phyloP scores from a whole-genome alignment of 169 alveolate genomes.

The Plasmodium chabaudi region DNA sequence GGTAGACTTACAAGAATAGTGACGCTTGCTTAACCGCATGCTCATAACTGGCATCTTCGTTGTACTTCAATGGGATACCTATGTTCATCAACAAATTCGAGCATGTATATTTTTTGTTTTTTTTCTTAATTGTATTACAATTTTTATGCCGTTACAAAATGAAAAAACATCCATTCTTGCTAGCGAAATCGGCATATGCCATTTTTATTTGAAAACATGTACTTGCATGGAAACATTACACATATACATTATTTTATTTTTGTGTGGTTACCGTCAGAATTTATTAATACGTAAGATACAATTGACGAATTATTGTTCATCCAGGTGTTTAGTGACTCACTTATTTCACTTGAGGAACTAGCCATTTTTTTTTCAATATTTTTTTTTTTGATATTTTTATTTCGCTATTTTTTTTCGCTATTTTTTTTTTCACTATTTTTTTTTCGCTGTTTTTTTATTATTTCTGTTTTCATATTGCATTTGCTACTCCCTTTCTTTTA shows the following conservation, averaged over 20 bases:
- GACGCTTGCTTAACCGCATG: slow-evolving; percentile 75
- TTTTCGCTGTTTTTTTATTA: too few relatives aligned
- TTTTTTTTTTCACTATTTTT: too few relatives aligned
- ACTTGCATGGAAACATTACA: neutral
- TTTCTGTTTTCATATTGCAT: too few relatives aligned
- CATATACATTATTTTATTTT: neutral
- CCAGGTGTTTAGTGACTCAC: slow-evolving; percentile 72
- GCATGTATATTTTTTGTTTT: neutral
- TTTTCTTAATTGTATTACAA: neutral
- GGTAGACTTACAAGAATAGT: slow-evolving; percentile 48
- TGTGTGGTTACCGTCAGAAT: slow-evolving; percentile 43
- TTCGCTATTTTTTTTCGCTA: too few relatives aligned
- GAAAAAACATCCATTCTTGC: too few relatives aligned
- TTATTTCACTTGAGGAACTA: slow-evolving; percentile 69
- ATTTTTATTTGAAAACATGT: too few relatives aligned
- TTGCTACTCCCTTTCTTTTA: too few relatives aligned
- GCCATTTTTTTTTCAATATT: slow-evolving; percentile 28
- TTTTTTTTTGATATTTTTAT: neutral
- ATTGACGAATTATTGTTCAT: slow-evolving; percentile 60
- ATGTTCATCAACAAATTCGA: neutral
- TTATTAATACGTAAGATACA: slow-evolving; percentile 46
- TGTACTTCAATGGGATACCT: slow-evolving; percentile 66
- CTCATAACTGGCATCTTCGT: slow-evolving; percentile 59
- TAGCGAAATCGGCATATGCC: too few relatives aligned
- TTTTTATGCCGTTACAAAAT: too few relatives aligned